A percentile compares a stretch with the other conserved stretches of the same genome.
These are phyloP conservation scores for Fonsecaea monophora DNA, from an alignment of 2,329 filamentous ascomycete genomes.

Conservation along the genomic window DNA sequence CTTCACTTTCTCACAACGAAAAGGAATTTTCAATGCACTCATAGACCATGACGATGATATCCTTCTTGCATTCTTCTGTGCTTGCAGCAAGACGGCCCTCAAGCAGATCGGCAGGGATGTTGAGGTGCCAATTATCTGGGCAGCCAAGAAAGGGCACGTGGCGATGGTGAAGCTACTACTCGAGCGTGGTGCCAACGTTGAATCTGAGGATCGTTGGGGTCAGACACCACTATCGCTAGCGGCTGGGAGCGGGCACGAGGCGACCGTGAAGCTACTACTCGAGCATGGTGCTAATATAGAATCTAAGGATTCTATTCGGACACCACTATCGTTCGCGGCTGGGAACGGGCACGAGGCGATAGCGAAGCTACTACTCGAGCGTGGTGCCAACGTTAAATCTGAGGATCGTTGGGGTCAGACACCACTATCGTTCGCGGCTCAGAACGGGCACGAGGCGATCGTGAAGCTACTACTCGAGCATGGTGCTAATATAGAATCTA, in stretches of 20 bases:
- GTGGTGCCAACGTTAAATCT: no score
- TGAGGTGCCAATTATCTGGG: not conserved
- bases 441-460: constrained; percentile 16
- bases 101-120: not conserved
- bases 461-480: constrained; percentile 20
- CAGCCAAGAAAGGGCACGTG: constrained; percentile 5
- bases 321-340: constrained; percentile 7
- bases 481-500: constrained; percentile 12
- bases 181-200: constrained; percentile 16
- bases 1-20: constrained; percentile 10
- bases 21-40: constrained; percentile 15
- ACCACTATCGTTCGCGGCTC: constrained; percentile 17
- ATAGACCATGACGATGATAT: not conserved
- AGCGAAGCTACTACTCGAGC: constrained; percentile 20
- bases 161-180: constrained; percentile 24
- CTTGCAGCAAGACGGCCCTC: not conserved
- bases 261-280: constrained; percentile 10
- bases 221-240: constrained; percentile 4
- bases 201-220: not conserved
- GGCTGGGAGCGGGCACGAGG: constrained; percentile 23
- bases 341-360: constrained; percentile 24
- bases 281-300: constrained; percentile 14
- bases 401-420: no score
- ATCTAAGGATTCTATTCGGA: constrained; percentile 10
- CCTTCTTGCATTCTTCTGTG: constrained; percentile 10